These are phyloP conservation scores for Aurinia saxatilis DNA, from an alignment of 345 rosid species.

Conservation along the genomic window DNA sequence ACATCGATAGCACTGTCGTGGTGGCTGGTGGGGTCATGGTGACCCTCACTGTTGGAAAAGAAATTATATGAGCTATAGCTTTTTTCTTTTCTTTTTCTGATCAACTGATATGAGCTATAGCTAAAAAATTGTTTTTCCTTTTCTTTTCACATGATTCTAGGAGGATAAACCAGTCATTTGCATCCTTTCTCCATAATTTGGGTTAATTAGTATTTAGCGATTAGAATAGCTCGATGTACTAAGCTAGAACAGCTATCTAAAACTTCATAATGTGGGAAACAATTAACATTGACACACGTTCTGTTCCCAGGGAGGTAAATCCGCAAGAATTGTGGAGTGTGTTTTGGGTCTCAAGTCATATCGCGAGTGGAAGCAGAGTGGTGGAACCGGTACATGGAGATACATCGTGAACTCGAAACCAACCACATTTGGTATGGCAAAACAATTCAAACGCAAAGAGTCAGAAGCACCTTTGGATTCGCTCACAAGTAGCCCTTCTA, in stretches of 20 bases:
- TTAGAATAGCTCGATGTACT: too few species aligned
- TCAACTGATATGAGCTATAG: too few species aligned
- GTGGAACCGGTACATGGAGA: conserved; percentile 73
- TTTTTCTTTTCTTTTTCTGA: too few species aligned
- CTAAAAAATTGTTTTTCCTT: background rate
- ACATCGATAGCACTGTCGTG: background rate
- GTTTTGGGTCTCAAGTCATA: conserved; percentile 86
- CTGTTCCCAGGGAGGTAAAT: conserved; percentile 64
- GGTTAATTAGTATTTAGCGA: background rate
- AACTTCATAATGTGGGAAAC: background rate
- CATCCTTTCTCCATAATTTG: background rate
- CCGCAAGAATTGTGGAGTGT: conserved; percentile 68
- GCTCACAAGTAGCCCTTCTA: conserved; percentile 41
- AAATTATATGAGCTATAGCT: background rate
- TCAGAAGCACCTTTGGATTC: conserved; percentile 52
- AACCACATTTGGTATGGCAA: conserved; percentile 33
- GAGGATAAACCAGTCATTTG: background rate
- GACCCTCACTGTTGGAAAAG: conserved; percentile 3
- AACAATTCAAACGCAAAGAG: conserved; percentile 54
- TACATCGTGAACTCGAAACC: conserved; percentile 52
- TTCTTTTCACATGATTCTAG: background rate
- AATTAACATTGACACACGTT: background rate
- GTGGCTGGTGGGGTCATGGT: conserved; percentile 21
- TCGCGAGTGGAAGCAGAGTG: conserved; percentile 73
- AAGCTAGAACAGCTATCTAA: too few species aligned